Conservation (phyloP, 2,329 filamentous ascomycete genomes). For the Diaporthe destruens region DNA sequence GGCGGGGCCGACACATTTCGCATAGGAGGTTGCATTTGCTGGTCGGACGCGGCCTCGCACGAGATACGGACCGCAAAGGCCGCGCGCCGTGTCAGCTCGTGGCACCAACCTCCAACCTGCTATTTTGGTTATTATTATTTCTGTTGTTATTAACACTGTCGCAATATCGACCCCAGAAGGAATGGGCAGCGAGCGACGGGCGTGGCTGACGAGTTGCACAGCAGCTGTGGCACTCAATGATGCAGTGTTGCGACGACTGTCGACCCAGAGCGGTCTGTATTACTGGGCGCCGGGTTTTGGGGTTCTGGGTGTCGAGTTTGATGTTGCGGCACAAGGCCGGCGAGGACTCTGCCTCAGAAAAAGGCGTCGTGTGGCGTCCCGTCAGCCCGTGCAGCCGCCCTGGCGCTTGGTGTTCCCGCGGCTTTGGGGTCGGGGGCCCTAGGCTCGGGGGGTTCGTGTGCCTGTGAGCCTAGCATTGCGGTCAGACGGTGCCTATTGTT, state of each 20-base stretch:
- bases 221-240: slow-evolving; percentile 5
- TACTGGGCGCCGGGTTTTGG: slow-evolving; percentile 22
- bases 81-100: slow-evolving; percentile 7
- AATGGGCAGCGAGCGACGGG: background rate
- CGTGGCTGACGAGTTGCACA: slow-evolving; percentile 15
- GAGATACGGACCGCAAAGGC: slow-evolving; percentile 1
- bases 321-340: slow-evolving; percentile 12
- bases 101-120: background rate
- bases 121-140: background rate
- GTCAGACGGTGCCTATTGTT: slow-evolving; percentile 10
- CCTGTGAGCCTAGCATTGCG: background rate
- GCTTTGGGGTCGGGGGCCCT: background rate
- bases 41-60: background rate
- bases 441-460: too few species aligned
- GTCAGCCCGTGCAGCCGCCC: slow-evolving; percentile 9
- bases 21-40: slow-evolving; percentile 1
- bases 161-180: background rate
- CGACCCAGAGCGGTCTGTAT: slow-evolving; percentile 12
- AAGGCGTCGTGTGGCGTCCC: slow-evolving; percentile 3
- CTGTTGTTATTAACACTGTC: background rate
- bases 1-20: background rate
- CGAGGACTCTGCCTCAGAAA: slow-evolving; percentile 24
- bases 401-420: slow-evolving; percentile 3
- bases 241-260: background rate
- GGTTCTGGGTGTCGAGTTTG: slow-evolving; percentile 26